Evolutionary conservation across 371 early-diverging fungal species (phyloP), one percentile per base, ranked within the genome.

Genomic region (Haplosporangium sp.): DNA sequence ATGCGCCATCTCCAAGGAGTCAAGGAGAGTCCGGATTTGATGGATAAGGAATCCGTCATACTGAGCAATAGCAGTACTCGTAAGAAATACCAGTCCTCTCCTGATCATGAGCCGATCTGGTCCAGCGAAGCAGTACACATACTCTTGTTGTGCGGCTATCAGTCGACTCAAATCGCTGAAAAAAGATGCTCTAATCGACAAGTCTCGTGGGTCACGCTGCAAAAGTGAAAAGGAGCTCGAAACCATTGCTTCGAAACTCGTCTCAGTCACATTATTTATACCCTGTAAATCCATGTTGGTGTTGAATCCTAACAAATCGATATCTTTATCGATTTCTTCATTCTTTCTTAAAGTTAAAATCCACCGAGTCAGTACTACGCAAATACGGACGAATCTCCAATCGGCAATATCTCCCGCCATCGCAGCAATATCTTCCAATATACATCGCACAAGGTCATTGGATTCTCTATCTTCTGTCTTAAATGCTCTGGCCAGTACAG

Each of bases 381-480:
- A 64, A 27, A 75, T 63, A 9, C 61, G 61, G 13, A 65, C 47
- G 34, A 75, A 42, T 37, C 75, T 35, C 70, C 75, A 75, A 27
- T 75, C 75, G 4, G 45, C 15, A 11, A 75, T 61, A 47, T 75
- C 65, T 35, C 66, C 70, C 48, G 65, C 62, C 48, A 69, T 9
- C 13, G 20, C 70, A 40, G 75, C 56, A 44, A 70, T 38, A 10
- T 69, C 66, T 27, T 75, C 69, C 48, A 69, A 17, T n/a, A 69
- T 17, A 27, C 37, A 37, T 11, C 50, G 59, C 4, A 50, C n/a
- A 34, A 65, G 44, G 11, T 65, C 56, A 17, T 8, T 52, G 8
- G 20, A 9, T 52, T 52, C 52, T 19, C 17, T n/a, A 9, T 55
- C 35, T 4, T 5, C 17, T 7, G 57, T 47, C 0, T 13, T n/a